These are phyloP conservation scores for Aureobasidium leucospermi DNA, from an alignment of 2,329 filamentous ascomycete genomes.

Conservation along the genomic window DNA sequence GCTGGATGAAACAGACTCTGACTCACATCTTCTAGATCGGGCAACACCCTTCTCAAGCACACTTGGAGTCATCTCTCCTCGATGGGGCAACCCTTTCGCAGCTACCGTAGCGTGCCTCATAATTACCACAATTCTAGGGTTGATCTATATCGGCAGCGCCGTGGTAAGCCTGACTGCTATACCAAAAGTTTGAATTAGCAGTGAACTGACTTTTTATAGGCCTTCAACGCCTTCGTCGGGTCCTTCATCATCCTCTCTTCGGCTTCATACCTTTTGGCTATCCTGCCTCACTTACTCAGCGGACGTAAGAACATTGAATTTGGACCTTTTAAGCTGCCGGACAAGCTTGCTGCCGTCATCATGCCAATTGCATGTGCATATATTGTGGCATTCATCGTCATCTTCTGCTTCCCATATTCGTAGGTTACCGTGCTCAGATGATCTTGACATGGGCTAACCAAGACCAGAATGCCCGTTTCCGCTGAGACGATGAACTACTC, in stretches of 20 bases:
- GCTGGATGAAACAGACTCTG: neutral
- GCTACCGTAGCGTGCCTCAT: slow-evolving; percentile 46
- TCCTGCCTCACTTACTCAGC: slow-evolving; percentile 44
- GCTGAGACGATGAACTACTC: slow-evolving; percentile 38
- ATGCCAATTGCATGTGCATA: slow-evolving; percentile 49
- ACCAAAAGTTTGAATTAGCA: neutral
- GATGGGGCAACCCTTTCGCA: slow-evolving; percentile 47
- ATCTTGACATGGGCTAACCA: neutral
- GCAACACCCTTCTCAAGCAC: slow-evolving; percentile 47
- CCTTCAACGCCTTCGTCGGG: slow-evolving; percentile 61
- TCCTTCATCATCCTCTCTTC: slow-evolving; percentile 50
- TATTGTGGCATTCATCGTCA: slow-evolving; percentile 54
- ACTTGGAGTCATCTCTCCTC: slow-evolving; percentile 41
- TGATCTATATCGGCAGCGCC: slow-evolving; percentile 58
- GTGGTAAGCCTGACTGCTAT: slow-evolving; percentile 27
- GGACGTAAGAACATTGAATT: slow-evolving; percentile 39
- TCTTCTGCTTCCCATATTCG: slow-evolving; percentile 52
- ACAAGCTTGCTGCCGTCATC: slow-evolving; percentile 42
- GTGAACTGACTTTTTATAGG: slow-evolving; percentile 23
- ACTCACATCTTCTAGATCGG: slow-evolving; percentile 29
- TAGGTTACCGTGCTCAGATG: slow-evolving; percentile 1
- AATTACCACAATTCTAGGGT: slow-evolving; percentile 50
- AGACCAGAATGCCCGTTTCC: slow-evolving; percentile 22
- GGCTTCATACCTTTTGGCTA: slow-evolving; percentile 55
- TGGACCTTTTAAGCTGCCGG: slow-evolving; percentile 53